Conservation (phyloP, 2,329 filamentous ascomycete species). For the Elsinoe fawcettii region DNA sequence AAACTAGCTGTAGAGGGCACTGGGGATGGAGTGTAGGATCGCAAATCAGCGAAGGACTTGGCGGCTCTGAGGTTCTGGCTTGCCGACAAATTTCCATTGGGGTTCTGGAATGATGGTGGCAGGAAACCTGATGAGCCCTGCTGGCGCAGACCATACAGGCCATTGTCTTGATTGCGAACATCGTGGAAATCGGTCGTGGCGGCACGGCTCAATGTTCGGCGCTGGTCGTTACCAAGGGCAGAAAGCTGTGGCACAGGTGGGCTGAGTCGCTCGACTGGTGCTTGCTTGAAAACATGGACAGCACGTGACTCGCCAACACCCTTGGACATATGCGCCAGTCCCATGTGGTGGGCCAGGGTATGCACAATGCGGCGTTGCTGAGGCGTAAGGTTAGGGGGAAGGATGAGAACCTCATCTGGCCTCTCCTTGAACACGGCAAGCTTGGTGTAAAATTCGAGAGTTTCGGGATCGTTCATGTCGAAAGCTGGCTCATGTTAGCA, state of each 20-base stretch:
- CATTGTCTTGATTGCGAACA: constrained; percentile 63
- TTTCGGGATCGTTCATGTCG: constrained; percentile 85
- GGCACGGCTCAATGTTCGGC: constrained; percentile 79
- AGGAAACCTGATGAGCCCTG: constrained; percentile 69
- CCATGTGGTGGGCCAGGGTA: constrained; percentile 91
- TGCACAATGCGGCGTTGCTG: constrained; percentile 85
- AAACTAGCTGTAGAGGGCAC: constrained; percentile 86
- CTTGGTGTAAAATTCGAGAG: constrained; percentile 82
- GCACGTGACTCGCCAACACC: constrained; percentile 81
- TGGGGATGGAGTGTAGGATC: constrained; percentile 90
- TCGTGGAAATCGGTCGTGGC: constrained; percentile 97
- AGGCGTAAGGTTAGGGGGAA: constrained; percentile 65
- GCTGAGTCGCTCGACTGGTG: constrained; percentile 50
- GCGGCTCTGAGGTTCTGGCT: constrained; percentile 79
- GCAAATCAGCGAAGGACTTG: constrained; percentile 92
- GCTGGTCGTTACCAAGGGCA: constrained; percentile 65
- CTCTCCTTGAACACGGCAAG: constrained; percentile 81
- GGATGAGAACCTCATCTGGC: constrained; percentile 71
- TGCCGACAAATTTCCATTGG: constrained; percentile 54
- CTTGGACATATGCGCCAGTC: constrained; percentile 80
- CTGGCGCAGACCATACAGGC: constrained; percentile 61
- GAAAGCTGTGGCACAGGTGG: constrained; percentile 56
- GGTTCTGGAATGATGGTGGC: constrained; percentile 65
- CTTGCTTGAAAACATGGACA: constrained; percentile 75
- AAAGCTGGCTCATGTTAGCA: constrained; percentile 48